A percentile compares a stretch with the other conserved stretches of the same genome.
These are phyloP conservation scores for Gypsophila paniculata DNA, from an alignment of 179 eudicot genomes.

Conservation along the genomic window DNA sequence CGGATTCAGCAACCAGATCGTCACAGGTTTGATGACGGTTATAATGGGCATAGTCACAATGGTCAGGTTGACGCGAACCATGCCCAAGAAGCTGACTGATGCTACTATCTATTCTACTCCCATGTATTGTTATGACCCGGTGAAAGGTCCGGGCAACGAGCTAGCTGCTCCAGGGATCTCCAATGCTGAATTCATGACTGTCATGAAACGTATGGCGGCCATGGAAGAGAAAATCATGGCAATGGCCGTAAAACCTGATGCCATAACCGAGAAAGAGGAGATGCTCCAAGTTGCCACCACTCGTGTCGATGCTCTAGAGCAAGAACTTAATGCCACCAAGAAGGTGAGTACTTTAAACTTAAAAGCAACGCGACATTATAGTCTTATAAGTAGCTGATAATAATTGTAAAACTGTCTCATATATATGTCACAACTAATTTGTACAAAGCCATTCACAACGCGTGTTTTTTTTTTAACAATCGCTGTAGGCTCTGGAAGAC, in stretches of 20 bases:
- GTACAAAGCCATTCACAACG: no score
- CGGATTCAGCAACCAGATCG: conserved; percentile 53
- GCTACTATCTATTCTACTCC: conserved; percentile 44
- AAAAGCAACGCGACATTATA: background rate
- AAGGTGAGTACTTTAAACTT: conserved; percentile 38
- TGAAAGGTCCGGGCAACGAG: conserved; percentile 33
- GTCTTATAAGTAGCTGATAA: background rate
- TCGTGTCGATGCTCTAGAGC: conserved; percentile 63
- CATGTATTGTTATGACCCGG: conserved; percentile 40
- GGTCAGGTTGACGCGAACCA: conserved; percentile 51
- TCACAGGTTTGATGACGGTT: conserved; percentile 53
- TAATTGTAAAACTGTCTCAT: background rate
- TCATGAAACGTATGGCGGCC: conserved; percentile 63
- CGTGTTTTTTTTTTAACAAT: no score
- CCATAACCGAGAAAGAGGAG: conserved; percentile 64
- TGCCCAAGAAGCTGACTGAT: conserved; percentile 60
- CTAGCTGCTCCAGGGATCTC: conserved; percentile 41
- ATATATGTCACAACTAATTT: no score
- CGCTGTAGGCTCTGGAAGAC: conserved; percentile 69
- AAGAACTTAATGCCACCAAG: conserved; percentile 56
- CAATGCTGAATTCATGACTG: conserved; percentile 47
- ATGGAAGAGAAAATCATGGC: conserved; percentile 61
- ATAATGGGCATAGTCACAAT: conserved; percentile 67
- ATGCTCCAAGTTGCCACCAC: conserved; percentile 52
- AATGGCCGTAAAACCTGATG: conserved; percentile 51